Evolutionary conservation across 768 basidiomycete genomes (phyloP).

Genomic region (Leucocoprinus leucothites): DNA sequence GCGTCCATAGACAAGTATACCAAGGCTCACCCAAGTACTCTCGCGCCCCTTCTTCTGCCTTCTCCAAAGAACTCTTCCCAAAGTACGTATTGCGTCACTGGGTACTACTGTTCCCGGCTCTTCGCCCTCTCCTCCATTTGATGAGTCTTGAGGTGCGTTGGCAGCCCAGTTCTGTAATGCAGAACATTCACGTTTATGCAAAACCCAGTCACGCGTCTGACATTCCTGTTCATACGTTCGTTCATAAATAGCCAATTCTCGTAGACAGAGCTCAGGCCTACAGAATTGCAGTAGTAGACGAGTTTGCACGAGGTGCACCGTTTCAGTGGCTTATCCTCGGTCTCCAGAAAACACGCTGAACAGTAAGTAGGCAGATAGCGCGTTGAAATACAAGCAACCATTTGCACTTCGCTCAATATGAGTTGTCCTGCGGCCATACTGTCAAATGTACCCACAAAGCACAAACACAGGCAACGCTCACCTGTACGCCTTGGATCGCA

Average conservation of each 20-base stretch:
- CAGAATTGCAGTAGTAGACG: conserved; percentile 73
- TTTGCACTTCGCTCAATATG: conserved; percentile 56
- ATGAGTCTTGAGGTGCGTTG: conserved; percentile 36
- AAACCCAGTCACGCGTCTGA: conserved; percentile 68
- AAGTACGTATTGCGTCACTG: conserved; percentile 74
- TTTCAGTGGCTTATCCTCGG: conserved; percentile 41
- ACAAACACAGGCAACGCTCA: conserved; percentile 4
- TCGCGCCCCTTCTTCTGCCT: conserved; percentile 51
- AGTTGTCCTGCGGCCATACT: conserved; percentile 45
- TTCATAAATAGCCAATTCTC: background rate
- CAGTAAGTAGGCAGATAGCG: conserved; percentile 61
- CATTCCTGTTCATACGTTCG: conserved; percentile 44
- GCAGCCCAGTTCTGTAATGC: conserved; percentile 59
- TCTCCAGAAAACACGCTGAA: conserved; percentile 54
- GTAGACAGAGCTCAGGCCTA: too few relatives aligned
- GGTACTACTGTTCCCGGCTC: conserved; percentile 39
- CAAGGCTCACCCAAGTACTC: conserved; percentile 52
- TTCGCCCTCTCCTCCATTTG: background rate
- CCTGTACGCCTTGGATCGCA: conserved; percentile 19
- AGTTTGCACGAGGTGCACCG: conserved; percentile 73
- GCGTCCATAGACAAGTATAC: too few relatives aligned
- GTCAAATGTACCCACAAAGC: background rate
- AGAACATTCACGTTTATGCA: conserved; percentile 77
- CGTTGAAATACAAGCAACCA: conserved; percentile 63
- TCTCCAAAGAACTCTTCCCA: conserved; percentile 74